Conservation (phyloP, 768 basidiomycete genomes). For the Astraeus odoratus region DNA sequence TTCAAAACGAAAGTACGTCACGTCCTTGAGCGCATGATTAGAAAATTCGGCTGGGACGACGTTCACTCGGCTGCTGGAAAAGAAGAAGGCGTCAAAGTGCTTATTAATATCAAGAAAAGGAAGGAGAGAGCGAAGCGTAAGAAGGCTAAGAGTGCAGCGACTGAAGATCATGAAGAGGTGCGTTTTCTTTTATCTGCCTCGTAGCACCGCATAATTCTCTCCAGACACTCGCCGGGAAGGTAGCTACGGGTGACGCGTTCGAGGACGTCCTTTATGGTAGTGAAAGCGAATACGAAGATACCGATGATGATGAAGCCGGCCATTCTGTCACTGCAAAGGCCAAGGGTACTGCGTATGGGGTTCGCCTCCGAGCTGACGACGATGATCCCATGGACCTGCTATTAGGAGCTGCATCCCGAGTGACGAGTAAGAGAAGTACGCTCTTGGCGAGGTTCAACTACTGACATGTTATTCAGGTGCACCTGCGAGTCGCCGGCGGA, state of each 20-base stretch:
- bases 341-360: constrained; percentile 36
- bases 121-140: constrained; percentile 92
- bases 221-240: constrained; percentile 41
- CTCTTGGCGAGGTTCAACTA: constrained; percentile 1
- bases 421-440: constrained; percentile 51
- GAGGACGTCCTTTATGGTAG: constrained; percentile 97
- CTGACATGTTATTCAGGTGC: constrained; percentile 28
- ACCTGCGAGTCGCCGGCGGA: constrained; percentile 47
- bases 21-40: constrained; percentile 92
- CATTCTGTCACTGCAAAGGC: constrained; percentile 28
- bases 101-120: constrained; percentile 91
- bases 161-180: constrained; percentile 51
- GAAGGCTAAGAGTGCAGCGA: constrained; percentile 56
- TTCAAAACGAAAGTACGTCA: constrained; percentile 97
- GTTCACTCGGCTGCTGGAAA: constrained; percentile 69
- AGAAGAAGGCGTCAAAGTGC: constrained; percentile 80
- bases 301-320: constrained; percentile 49
- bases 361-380: constrained; percentile 76
- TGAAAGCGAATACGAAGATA: constrained; percentile 81
- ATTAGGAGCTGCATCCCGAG: constrained; percentile 63
- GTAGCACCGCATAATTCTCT: constrained; percentile 7
- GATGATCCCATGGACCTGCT: constrained; percentile 96
- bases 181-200: constrained; percentile 1
- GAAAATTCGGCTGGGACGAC: constrained; percentile 84
- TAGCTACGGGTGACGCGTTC: constrained; percentile 77